These are phyloP conservation scores for Thelephora ganbajun DNA, from an alignment of 768 basidiomycete genomes.

Conservation along the genomic window DNA sequence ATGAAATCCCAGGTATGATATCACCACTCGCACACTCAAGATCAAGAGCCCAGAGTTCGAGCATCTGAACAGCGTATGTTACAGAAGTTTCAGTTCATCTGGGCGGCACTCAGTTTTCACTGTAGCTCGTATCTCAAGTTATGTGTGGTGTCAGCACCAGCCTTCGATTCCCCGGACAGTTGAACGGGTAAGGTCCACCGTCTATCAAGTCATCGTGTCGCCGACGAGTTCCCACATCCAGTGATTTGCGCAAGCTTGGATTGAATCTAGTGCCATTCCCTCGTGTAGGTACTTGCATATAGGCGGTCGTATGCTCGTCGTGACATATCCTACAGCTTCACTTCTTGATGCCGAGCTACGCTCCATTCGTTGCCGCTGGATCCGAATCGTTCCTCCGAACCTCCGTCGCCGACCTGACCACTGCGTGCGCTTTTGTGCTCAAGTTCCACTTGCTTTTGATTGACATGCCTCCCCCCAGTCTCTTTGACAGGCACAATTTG, in stretches of 20 bases:
- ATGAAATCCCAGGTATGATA: constrained; percentile 45
- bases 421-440: constrained; percentile 35
- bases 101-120: neutral
- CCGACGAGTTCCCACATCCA: constrained; percentile 14
- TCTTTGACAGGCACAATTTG: constrained; percentile 71
- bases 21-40: constrained; percentile 51
- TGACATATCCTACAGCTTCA: constrained; percentile 47
- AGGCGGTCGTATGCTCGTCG: neutral
- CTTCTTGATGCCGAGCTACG: constrained; percentile 93
- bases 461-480: constrained; percentile 20
- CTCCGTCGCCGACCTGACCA: constrained; percentile 57
- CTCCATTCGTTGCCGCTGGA: constrained; percentile 68
- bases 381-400: constrained; percentile 44
- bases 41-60: constrained; percentile 47
- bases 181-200: constrained; percentile 52
- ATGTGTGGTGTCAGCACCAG: constrained; percentile 94
- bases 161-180: constrained; percentile 84
- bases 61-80: constrained; percentile 54
- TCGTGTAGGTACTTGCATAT: constrained; percentile 37
- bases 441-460: constrained; percentile 1
- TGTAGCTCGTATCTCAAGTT: constrained; percentile 65
- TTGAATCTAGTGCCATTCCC: constrained; percentile 97
- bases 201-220: neutral
- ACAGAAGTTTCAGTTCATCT: neutral
- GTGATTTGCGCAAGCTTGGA: constrained; percentile 78